phyloP scores from a whole-genome alignment of 495 filamentous ascomycete genomes.

The Rhypophila decipiens region DNA sequence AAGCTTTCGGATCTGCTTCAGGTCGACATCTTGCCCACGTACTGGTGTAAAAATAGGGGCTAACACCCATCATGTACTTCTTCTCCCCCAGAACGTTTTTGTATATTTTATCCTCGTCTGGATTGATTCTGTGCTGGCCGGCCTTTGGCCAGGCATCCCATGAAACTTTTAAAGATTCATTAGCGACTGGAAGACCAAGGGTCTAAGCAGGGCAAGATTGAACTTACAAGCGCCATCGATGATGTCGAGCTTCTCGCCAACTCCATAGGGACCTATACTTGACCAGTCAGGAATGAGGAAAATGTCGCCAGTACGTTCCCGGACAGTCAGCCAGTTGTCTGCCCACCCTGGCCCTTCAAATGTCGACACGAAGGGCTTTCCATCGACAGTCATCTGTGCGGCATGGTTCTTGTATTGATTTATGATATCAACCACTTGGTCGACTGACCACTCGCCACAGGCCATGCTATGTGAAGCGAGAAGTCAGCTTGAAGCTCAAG shows the following conservation, averaged over 20 bases:
- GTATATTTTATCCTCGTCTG: slow-evolving; percentile 49
- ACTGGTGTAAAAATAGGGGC: slow-evolving; percentile 66
- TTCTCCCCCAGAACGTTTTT: slow-evolving; percentile 44
- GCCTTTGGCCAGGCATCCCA: slow-evolving; percentile 71
- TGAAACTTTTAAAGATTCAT: slow-evolving; percentile 38
- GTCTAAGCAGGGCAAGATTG: no score
- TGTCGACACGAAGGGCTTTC: slow-evolving; percentile 60
- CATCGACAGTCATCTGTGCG: slow-evolving; percentile 51
- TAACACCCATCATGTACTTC: slow-evolving; percentile 74
- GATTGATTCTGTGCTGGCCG: slow-evolving; percentile 47
- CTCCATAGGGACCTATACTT: slow-evolving; percentile 47
- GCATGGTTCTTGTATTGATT: slow-evolving; percentile 45
- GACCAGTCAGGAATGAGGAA: slow-evolving; percentile 63
- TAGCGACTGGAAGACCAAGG: no score
- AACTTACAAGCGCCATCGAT: slow-evolving; percentile 54
- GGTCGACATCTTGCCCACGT: slow-evolving; percentile 9
- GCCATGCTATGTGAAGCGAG: slow-evolving; percentile 25
- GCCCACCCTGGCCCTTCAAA: slow-evolving; percentile 59
- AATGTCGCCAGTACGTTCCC: slow-evolving; percentile 38
- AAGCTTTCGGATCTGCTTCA: background rate
- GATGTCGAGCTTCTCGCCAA: slow-evolving; percentile 34
- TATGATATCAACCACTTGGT: slow-evolving; percentile 51
- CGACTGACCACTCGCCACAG: slow-evolving; percentile 46
- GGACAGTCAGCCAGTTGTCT: slow-evolving; percentile 53
- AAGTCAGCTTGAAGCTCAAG: background rate